phyloP scores from a whole-genome alignment of 2,329 filamentous ascomycete genomes.

The Penicillium carneum region DNA sequence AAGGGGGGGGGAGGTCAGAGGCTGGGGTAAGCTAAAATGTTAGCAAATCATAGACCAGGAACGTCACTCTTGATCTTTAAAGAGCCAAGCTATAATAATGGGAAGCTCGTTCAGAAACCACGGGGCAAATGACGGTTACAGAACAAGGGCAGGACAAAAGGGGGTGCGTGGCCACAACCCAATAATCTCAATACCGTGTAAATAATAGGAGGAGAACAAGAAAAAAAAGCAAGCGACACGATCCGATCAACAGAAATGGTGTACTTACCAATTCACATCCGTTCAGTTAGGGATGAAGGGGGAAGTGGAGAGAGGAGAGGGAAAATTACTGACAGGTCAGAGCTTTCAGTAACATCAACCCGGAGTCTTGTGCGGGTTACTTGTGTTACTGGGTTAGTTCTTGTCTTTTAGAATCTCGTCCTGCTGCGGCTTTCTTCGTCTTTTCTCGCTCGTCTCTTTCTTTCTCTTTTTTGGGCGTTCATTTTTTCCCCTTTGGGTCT shows the following conservation, averaged over 20 bases:
- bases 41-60: conserved; percentile 12
- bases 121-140: conserved; percentile 13
- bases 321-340: conserved; percentile 31
- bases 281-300: conserved; percentile 35
- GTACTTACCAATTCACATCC: conserved; percentile 30
- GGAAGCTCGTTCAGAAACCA: conserved; percentile 11
- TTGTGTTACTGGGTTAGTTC: conserved; percentile 16
- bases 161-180: conserved; percentile 34
- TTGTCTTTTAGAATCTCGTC: neutral
- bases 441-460: neutral
- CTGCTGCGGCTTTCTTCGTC: neutral
- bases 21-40: conserved; percentile 16
- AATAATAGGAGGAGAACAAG: conserved; percentile 8
- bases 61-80: conserved; percentile 1
- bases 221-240: conserved; percentile 19
- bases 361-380: neutral
- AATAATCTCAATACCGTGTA: conserved; percentile 12
- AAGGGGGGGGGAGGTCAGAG: conserved; percentile 13
- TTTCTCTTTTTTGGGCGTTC: neutral
- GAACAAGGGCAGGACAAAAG: neutral
- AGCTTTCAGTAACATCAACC: conserved; percentile 12
- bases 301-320: conserved; percentile 36
- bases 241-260: conserved; percentile 24
- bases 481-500: conserved; percentile 1
- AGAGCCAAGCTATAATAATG: conserved; percentile 21